A percentile compares a stretch with the other conserved stretches of the same genome.
Conservation (phyloP, 306 rosid genomes). For the Adenanthera pavonina region DNA sequence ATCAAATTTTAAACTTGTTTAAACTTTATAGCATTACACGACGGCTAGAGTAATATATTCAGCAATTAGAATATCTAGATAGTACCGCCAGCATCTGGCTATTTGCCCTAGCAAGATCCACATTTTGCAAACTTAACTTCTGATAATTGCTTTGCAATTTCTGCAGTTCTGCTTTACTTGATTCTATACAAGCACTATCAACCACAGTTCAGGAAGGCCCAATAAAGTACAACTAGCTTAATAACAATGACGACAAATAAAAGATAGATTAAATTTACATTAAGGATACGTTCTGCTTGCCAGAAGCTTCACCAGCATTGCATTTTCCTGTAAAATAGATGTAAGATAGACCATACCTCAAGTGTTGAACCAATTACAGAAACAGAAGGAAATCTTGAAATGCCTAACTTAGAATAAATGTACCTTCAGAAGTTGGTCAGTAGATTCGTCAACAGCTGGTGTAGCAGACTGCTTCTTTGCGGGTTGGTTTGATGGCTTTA, state of each 20-base stretch:
- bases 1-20: not conserved
- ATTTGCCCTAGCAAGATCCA: constrained; percentile 73
- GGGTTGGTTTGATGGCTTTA: constrained; percentile 38
- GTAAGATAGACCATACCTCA: constrained; percentile 8
- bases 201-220: constrained; percentile 44
- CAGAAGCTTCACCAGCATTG: constrained; percentile 56
- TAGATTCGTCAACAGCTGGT: constrained; percentile 40
- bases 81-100: constrained; percentile 73
- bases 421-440: constrained; percentile 68
- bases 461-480: constrained; percentile 41
- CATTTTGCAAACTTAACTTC: constrained; percentile 72
- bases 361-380: constrained; percentile 23
- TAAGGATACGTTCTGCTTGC: constrained; percentile 76
- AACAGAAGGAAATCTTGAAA: not conserved
- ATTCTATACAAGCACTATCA: constrained; percentile 63
- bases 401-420: not conserved
- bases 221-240: constrained; percentile 7
- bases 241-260: not conserved
- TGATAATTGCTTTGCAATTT: constrained; percentile 62
- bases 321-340: constrained; percentile 69
- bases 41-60: not conserved
- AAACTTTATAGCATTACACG: not conserved
- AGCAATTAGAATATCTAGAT: not conserved
- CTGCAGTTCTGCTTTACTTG: constrained; percentile 59
- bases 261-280: constrained; percentile 28